Base-by-base conservation (phyloP, 2,329 filamentous ascomycete genomes). In the Nothophaeocryptopus gaeumannii region DNA sequence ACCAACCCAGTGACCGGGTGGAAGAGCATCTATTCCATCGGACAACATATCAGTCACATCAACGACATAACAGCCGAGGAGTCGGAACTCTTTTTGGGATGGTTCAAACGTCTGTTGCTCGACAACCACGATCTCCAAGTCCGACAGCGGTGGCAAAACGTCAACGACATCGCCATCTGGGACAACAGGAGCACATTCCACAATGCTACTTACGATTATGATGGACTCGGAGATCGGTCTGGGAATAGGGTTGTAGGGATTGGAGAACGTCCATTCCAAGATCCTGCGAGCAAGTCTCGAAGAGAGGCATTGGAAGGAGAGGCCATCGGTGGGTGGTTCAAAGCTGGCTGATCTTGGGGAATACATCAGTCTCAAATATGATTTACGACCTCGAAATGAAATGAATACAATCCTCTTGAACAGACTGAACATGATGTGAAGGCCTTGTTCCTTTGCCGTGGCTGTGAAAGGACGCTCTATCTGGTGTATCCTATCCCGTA, bases 141-240 rank as follows among this genome's bases (percentile, higher is more conserved):
- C 4, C 59, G 77, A 15, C 70, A 74, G 56, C 68, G 70, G 52
- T 79, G 76, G 77, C 63, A 69, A 58, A 74, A 75, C 52, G 53
- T 62, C 49, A 75, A 78, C 53, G 74, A 77, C 57, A 67, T 77
- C 56, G 62, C 72, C 68, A 83, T 86, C 55, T 87, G 84, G 84
- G 83, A 87, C 61, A 86, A 86, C 53, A 68, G 80, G 5, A 78
- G 74, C 43, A 76, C 70, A 1, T 82, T 79, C 65, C 81, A 83
- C 55, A 77, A 76, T 37, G 82, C 81, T 0, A 85, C 80, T 0
- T 83, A 79, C 55, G 83, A 86, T 56, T 85, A 84, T 38, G 73
- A 74, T 8, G 72, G 71, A 11, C 70, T 76, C 15, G 79, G 78
- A 0, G 71, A 76, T 15, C 68, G 81, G 39, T 71, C 72, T 38